Evolutionary conservation across 352 stramenopile species (phyloP).

Genomic region (Phytopythium helicoides): DNA sequence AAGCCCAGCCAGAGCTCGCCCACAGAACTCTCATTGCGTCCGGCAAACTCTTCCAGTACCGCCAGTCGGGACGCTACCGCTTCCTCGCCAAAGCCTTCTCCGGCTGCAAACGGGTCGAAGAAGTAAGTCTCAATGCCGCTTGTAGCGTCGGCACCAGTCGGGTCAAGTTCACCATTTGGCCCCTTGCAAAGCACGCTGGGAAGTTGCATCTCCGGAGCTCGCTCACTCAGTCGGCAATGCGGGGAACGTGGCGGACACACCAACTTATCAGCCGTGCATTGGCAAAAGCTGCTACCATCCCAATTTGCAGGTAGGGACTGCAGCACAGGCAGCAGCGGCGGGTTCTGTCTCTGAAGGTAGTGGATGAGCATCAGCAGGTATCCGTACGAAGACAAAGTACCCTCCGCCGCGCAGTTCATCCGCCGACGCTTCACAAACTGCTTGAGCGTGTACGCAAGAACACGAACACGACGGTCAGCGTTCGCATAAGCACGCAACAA

Average conservation of each 20-base stretch:
- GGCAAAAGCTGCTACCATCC: slow-evolving; percentile 32
- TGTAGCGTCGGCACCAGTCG: slow-evolving; percentile 14
- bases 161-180: slow-evolving; percentile 41
- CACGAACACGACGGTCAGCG: slow-evolving; percentile 67
- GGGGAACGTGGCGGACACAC: slow-evolving; percentile 25
- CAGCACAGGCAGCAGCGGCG: slow-evolving; percentile 70
- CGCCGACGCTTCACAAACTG: slow-evolving; percentile 76
- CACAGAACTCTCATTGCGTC: slow-evolving; percentile 46
- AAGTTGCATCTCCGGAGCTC: slow-evolving; percentile 27
- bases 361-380: slow-evolving; percentile 87
- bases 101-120: slow-evolving; percentile 63
- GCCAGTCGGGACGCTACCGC: slow-evolving; percentile 11
- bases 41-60: slow-evolving; percentile 35
- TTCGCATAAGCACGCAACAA: slow-evolving; percentile 93
- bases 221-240: slow-evolving; percentile 38
- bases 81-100: slow-evolving; percentile 23
- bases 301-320: slow-evolving; percentile 62
- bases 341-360: slow-evolving; percentile 71
- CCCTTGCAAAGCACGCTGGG: slow-evolving; percentile 54
- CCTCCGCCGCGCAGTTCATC: slow-evolving; percentile 83
- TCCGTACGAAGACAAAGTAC: slow-evolving; percentile 82
- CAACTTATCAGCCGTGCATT: slow-evolving; percentile 14
- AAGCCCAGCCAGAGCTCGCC: slow-evolving; percentile 77
- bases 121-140: slow-evolving; percentile 79
- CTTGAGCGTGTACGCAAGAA: slow-evolving; percentile 82